Percentiles rank a stretch among this genome's conserved stretches.
phyloP scores from a whole-genome alignment of 768 basidiomycete species.

The Pulveroboletus ravenelii region DNA sequence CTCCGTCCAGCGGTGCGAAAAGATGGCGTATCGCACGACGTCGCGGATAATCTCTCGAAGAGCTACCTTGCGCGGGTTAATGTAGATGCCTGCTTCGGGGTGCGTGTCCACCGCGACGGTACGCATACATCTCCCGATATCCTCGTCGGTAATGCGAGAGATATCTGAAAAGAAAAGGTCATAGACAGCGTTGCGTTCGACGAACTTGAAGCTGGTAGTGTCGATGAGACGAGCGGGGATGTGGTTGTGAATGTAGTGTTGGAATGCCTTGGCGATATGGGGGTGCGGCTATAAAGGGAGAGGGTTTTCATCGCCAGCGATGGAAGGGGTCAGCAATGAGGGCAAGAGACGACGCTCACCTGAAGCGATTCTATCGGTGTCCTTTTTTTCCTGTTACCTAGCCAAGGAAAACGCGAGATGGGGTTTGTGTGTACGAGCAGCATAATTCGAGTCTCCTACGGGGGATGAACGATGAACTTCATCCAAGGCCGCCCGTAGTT shows the following conservation, averaged over 20 bases:
- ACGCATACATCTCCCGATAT: slow-evolving; percentile 4
- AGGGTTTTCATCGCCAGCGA: background rate
- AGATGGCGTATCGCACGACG: slow-evolving; percentile 20
- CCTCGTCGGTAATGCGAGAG: slow-evolving; percentile 15
- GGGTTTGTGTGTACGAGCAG: background rate
- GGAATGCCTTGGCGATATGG: slow-evolving; percentile 13
- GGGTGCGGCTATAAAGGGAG: background rate
- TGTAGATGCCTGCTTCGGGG: slow-evolving; percentile 15
- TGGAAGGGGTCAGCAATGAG: background rate
- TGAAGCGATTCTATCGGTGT: background rate
- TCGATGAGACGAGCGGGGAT: slow-evolving; percentile 25
- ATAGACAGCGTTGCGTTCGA: slow-evolving; percentile 18
- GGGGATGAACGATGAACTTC: background rate
- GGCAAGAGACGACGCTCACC: background rate
- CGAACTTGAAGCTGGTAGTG: slow-evolving; percentile 17
- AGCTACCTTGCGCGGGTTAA: slow-evolving; percentile 9
- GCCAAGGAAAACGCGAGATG: slow-evolving; percentile 1
- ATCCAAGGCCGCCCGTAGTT: background rate
- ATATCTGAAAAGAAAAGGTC: slow-evolving; percentile 17
- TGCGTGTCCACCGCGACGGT: background rate
- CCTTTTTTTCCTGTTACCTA: background rate
- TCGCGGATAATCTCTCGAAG: slow-evolving; percentile 16
- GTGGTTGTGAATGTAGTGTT: slow-evolving; percentile 22
- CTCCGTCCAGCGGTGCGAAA: slow-evolving; percentile 24
- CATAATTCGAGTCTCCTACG: background rate